phyloP scores from a whole-genome alignment of 805 yeast species.

The Candida glaebosa region DNA sequence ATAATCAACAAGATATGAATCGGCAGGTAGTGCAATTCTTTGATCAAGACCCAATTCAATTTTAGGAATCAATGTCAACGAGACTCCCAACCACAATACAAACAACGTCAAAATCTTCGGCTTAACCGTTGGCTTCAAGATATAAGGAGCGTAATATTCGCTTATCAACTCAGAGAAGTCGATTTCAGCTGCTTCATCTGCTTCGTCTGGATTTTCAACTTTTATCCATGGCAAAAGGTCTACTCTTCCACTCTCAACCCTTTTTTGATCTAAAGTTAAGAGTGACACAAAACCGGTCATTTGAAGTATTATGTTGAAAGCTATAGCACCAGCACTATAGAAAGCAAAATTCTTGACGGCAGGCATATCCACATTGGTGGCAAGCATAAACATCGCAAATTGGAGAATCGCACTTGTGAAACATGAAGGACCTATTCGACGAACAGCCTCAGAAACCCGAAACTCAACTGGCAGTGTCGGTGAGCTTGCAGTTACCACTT shows the following conservation, averaged over 20 bases:
- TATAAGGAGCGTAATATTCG: conserved; percentile 54
- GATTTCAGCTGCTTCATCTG: conserved; percentile 13
- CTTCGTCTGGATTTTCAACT: conserved; percentile 8
- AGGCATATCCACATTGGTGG: conserved; percentile 86
- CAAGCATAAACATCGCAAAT: conserved; percentile 72
- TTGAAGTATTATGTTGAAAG: conserved; percentile 73
- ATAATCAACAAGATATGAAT: conserved; percentile 77
- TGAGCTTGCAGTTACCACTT: conserved; percentile 45
- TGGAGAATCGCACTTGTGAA: conserved; percentile 75
- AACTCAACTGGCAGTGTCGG: conserved; percentile 45
- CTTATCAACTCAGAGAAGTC: conserved; percentile 37
- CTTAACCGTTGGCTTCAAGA: conserved; percentile 47
- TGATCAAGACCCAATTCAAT: conserved; percentile 85
- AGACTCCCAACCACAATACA: conserved; percentile 59
- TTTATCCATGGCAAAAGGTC: conserved; percentile 62
- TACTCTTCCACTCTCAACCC: conserved; percentile 55
- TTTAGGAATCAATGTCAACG: conserved; percentile 65
- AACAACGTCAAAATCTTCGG: conserved; percentile 53
- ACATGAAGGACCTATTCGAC: conserved; percentile 84
- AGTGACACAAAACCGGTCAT: conserved; percentile 77
- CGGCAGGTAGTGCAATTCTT: conserved; percentile 78
- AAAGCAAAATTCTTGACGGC: conserved; percentile 92
- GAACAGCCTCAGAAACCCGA: conserved; percentile 61
- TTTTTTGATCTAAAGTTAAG: conserved; percentile 59
- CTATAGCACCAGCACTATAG: conserved; percentile 83